These are phyloP conservation scores for Tricholoma bakamatsutake DNA, from an alignment of 768 basidiomycete species.

Conservation along the genomic window DNA sequence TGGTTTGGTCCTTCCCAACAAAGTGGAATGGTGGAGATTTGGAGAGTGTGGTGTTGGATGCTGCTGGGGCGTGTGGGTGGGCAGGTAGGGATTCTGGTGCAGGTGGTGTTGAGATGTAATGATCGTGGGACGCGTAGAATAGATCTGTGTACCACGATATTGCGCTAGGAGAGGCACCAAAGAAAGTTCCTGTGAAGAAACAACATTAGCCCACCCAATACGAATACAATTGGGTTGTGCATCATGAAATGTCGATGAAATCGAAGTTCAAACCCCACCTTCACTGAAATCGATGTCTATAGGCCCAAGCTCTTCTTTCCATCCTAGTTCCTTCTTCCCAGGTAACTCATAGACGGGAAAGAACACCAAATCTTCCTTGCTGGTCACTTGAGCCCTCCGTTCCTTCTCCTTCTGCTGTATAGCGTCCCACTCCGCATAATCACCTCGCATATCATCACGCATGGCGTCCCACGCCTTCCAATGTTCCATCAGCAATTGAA, in stretches of 20 bases:
- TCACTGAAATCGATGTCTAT: conserved; percentile 46
- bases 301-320: conserved; percentile 32
- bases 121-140: conserved; percentile 47
- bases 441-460: neutral
- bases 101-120: conserved; percentile 38
- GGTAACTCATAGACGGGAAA: conserved; percentile 40
- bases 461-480: neutral
- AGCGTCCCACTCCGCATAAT: neutral
- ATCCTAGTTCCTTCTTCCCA: neutral
- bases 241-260: neutral
- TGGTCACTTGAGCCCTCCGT: conserved; percentile 5
- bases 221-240: no score
- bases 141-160: conserved; percentile 39
- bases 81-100: conserved; percentile 31
- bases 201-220: neutral
- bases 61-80: conserved; percentile 20
- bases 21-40: conserved; percentile 24
- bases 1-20: conserved; percentile 52
- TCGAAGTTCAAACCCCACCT: conserved; percentile 26
- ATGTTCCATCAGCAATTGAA: conserved; percentile 17
- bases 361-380: conserved; percentile 41
- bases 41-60: neutral
- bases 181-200: conserved; percentile 43
- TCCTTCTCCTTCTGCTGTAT: neutral
- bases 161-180: conserved; percentile 41